Percentiles rank a stretch among this genome's conserved stretches.
Conservation (phyloP, 1,284 basidiomycete species). For the Leccinum griseonigrum region DNA sequence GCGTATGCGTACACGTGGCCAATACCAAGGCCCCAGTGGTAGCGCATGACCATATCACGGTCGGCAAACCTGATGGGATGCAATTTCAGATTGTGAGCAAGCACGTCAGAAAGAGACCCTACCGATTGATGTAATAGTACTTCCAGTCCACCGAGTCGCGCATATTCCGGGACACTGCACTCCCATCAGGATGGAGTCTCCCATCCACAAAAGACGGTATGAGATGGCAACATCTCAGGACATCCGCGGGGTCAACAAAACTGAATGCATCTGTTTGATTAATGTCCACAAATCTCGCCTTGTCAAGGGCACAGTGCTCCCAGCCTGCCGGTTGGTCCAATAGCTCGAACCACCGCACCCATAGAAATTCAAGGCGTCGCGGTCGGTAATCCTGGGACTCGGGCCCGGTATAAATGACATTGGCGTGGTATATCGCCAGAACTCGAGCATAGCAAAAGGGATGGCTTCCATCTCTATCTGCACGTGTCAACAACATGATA, state of each 20-base stretch:
- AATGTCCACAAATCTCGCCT: background rate
- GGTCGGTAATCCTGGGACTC: background rate
- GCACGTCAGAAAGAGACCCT: background rate
- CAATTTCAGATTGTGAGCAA: background rate
- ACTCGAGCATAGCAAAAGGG: background rate
- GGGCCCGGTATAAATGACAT: background rate
- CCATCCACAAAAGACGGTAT: background rate
- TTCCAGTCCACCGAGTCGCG: background rate
- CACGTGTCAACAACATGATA: background rate
- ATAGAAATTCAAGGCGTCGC: background rate
- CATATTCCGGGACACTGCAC: background rate
- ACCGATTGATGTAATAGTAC: conserved; percentile 8
- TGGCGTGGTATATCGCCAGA: background rate
- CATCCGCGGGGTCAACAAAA: background rate
- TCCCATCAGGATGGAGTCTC: background rate
- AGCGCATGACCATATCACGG: conserved; percentile 10
- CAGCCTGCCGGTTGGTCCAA: background rate
- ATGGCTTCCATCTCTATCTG: background rate
- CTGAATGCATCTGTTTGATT: background rate
- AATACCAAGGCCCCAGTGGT: conserved; percentile 1
- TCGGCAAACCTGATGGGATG: conserved; percentile 7
- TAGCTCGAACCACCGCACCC: background rate
- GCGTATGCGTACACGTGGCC: background rate
- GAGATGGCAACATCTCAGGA: background rate
- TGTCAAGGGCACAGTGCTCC: background rate